These are phyloP conservation scores for Ambispora gerdemannii DNA, from an alignment of 192 early-diverging fungal species.

Conservation along the genomic window DNA sequence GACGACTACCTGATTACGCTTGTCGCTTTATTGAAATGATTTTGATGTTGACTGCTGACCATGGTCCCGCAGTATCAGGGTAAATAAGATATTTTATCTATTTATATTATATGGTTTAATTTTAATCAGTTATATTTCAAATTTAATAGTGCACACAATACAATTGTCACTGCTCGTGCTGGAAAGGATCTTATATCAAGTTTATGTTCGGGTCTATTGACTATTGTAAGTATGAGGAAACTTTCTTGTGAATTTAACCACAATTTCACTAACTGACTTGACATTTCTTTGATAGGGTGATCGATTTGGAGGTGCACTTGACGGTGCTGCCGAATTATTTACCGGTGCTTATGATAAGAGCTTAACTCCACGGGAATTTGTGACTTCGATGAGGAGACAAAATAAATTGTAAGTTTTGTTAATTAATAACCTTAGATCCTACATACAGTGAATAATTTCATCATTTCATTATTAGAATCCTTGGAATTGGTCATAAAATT, in stretches of 20 bases:
- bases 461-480: slow-evolving; percentile 49
- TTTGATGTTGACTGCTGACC: slow-evolving; percentile 98
- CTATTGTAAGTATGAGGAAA: slow-evolving; percentile 53
- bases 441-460: not conserved
- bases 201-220: slow-evolving; percentile 89
- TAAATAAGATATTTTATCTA: slow-evolving; percentile 43
- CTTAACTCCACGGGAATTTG: slow-evolving; percentile 90
- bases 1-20: slow-evolving; percentile 90
- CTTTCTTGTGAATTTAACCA: not conserved
- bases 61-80: slow-evolving; percentile 97
- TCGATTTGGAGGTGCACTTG: slow-evolving; percentile 95
- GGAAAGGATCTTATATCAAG: slow-evolving; percentile 97
- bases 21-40: slow-evolving; percentile 99
- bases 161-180: slow-evolving; percentile 91
- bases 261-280: not conserved
- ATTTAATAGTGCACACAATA: slow-evolving; percentile 78
- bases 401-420: slow-evolving; percentile 68
- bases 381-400: slow-evolving; percentile 88
- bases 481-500: slow-evolving; percentile 99
- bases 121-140: slow-evolving; percentile 46
- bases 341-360: slow-evolving; percentile 89
- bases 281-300: slow-evolving; percentile 53
- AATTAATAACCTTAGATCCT: not conserved
- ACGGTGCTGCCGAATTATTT: slow-evolving; percentile 94
- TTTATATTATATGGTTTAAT: not conserved